phyloP scores from a whole-genome alignment of 1,284 basidiomycete species.

The Pyrrhoderma lamaoense region DNA sequence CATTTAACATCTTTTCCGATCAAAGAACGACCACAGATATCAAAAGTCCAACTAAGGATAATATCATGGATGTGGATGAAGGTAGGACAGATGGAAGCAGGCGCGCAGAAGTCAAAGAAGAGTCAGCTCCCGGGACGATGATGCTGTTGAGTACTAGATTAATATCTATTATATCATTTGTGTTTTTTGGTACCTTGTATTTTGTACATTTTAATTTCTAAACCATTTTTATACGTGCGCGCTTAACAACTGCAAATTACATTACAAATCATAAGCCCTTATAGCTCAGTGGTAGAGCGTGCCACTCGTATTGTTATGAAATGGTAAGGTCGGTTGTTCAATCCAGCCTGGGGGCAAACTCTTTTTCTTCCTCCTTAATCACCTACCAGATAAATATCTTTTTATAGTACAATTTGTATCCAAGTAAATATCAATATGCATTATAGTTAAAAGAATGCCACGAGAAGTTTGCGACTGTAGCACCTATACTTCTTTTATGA shows the following conservation, averaged over 20 bases:
- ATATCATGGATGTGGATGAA: slow-evolving; percentile 37
- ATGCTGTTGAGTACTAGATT: slow-evolving; percentile 50
- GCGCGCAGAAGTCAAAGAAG: slow-evolving; percentile 24
- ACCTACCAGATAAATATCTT: no score
- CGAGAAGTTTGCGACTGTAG: no score
- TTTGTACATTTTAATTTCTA: not conserved
- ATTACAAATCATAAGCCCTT: slow-evolving; percentile 1
- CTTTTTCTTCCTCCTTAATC: not conserved
- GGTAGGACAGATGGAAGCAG: slow-evolving; percentile 31
- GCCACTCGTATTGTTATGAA: slow-evolving; percentile 5
- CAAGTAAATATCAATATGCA: no score
- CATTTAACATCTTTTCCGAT: not conserved
- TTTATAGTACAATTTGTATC: no score
- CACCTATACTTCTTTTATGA: no score
- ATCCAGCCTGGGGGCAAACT: slow-evolving; percentile 8
- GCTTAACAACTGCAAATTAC: no score
- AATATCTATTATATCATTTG: slow-evolving; percentile 6
- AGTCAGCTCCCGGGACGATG: slow-evolving; percentile 42
- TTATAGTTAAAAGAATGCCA: no score
- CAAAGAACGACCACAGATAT: not conserved
- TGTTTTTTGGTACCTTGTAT: slow-evolving; percentile 10
- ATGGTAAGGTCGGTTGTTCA: slow-evolving; percentile 13
- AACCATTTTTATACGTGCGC: no score
- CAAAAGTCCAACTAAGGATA: not conserved
- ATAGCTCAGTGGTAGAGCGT: slow-evolving; percentile 13